Percentiles rank a stretch among this genome's conserved stretches.
Evolutionary conservation across 345 rosid genomes (phyloP).

Genomic region (Durio zibethinus): DNA sequence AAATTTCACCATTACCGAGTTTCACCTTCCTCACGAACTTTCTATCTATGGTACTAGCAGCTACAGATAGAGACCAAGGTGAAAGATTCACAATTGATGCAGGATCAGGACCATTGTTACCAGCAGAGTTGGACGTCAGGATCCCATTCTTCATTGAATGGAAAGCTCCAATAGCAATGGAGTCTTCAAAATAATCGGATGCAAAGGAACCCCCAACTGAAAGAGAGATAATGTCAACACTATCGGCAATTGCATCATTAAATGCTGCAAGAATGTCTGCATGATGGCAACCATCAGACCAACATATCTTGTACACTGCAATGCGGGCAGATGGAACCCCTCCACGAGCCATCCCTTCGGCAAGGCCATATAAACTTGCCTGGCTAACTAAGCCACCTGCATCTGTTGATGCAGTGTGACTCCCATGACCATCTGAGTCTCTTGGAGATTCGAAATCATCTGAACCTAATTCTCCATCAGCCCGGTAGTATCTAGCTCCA

Average conservation of each 20-base stretch:
- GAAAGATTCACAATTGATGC: constrained; percentile 56
- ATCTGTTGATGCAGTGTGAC: constrained; percentile 27
- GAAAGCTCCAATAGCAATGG: constrained; percentile 71
- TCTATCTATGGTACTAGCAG: constrained; percentile 58
- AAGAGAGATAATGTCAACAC: background rate
- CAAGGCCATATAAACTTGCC: constrained; percentile 23
- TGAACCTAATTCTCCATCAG: background rate
- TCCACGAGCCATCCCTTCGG: constrained; percentile 24
- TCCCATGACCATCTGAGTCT: constrained; percentile 39
- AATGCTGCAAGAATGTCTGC: constrained; percentile 30
- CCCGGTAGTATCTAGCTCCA: constrained; percentile 24
- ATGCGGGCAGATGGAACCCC: constrained; percentile 32
- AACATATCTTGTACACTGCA: too few species aligned
- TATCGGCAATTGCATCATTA: background rate
- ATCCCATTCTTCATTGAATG: constrained; percentile 73
- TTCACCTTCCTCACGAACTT: constrained; percentile 46
- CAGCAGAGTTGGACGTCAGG: constrained; percentile 62
- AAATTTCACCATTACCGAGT: constrained; percentile 49
- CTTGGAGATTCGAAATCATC: constrained; percentile 15
- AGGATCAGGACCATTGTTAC: constrained; percentile 53
- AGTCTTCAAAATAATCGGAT: constrained; percentile 13
- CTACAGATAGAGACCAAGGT: constrained; percentile 79
- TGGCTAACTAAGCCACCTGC: background rate
- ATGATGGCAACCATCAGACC: constrained; percentile 5
- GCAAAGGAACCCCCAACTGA: background rate